phyloP scores from a whole-genome alignment of 2,329 filamentous ascomycete species.

The Phyllosticta citriasiana region DNA sequence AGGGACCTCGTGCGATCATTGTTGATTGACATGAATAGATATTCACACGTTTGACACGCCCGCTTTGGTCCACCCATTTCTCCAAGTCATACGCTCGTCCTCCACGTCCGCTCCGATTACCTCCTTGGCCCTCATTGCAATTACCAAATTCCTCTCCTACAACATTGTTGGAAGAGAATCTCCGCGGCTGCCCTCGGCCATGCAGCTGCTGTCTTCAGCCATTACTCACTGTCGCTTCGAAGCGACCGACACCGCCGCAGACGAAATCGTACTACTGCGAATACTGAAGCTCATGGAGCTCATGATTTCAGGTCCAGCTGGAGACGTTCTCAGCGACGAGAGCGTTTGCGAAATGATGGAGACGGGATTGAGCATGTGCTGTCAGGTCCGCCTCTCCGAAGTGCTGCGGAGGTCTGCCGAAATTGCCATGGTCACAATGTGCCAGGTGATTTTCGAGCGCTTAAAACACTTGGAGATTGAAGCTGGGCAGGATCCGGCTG shows the following conservation, averaged over 20 bases:
- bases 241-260: slow-evolving; percentile 86
- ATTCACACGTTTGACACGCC: slow-evolving; percentile 84
- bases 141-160: slow-evolving; percentile 95
- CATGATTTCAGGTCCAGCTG: slow-evolving; percentile 89
- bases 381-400: slow-evolving; percentile 82
- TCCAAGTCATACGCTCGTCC: slow-evolving; percentile 92
- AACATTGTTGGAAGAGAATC: slow-evolving; percentile 77
- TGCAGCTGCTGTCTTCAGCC: slow-evolving; percentile 88
- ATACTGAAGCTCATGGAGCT: slow-evolving; percentile 97
- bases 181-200: slow-evolving; percentile 78
- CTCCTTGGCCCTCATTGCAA: slow-evolving; percentile 81
- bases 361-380: slow-evolving; percentile 92
- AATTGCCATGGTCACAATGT: slow-evolving; percentile 98
- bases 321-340: slow-evolving; percentile 89
- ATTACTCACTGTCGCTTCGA: slow-evolving; percentile 98
- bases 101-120: slow-evolving; percentile 95
- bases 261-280: slow-evolving; percentile 88
- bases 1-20: neutral
- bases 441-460: slow-evolving; percentile 93
- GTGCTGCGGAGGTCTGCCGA: slow-evolving; percentile 84
- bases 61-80: slow-evolving; percentile 80
- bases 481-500: slow-evolving; percentile 55
- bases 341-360: slow-evolving; percentile 99
- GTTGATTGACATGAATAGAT: slow-evolving; percentile 43
- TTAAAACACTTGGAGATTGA: slow-evolving; percentile 79